These are phyloP conservation scores for Prunus mongolica DNA, from an alignment of 306 rosid species.

Conservation along the genomic window DNA sequence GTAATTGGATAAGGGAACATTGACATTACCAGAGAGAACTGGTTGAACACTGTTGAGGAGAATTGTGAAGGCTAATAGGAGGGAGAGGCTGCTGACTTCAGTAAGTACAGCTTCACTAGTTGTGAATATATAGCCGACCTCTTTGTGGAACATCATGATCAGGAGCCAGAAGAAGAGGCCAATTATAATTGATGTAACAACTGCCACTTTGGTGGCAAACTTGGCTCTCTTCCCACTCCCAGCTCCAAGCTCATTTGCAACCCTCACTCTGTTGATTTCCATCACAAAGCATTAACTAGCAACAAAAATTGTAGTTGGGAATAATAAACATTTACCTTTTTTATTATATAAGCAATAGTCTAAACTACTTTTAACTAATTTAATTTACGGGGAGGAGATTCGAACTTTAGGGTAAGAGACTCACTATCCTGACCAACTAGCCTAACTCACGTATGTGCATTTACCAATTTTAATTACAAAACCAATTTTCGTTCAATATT, in stretches of 20 bases:
- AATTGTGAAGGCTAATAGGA: conserved; percentile 66
- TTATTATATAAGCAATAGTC: no score
- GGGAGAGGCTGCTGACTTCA: conserved; percentile 48
- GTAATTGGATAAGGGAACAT: not conserved
- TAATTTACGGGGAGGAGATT: rapidly evolving
- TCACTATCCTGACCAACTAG: rapidly evolving
- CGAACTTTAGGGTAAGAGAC: no score
- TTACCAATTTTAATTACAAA: not conserved
- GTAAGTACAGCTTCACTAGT: conserved; percentile 49
- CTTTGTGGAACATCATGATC: conserved; percentile 38
- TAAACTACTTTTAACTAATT: no score
- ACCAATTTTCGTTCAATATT: not conserved
- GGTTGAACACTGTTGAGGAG: conserved; percentile 80
- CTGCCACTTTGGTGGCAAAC: conserved; percentile 68
- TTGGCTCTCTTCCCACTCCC: conserved; percentile 77
- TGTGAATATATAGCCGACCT: conserved; percentile 55
- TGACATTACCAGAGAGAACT: conserved; percentile 55
- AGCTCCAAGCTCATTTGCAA: conserved; percentile 85
- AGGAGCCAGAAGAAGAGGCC: conserved; percentile 65
- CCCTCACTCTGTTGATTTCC: conserved; percentile 60
- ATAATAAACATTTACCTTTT: no score
- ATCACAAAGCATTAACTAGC: not conserved
- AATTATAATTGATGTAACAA: conserved; percentile 46
- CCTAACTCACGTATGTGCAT: rapidly evolving
- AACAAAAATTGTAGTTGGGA: not conserved